Evolutionary conservation across 73 alveolate species (phyloP).

Genomic region (Symbiodinium natans): DNA sequence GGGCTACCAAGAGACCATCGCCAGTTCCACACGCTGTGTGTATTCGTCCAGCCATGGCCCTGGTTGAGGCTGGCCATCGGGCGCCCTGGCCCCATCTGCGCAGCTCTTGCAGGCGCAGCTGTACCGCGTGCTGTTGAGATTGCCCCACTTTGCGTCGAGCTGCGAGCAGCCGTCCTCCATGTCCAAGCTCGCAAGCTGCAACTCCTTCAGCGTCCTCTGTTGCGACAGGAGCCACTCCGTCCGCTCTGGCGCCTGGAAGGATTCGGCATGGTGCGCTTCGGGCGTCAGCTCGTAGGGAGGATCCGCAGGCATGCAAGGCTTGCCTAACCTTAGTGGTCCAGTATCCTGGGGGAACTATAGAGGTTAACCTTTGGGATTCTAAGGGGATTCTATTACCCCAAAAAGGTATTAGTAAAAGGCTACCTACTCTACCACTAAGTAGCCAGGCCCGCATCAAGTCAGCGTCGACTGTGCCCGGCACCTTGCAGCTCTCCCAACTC

Average conservation of each 20-base stretch:
- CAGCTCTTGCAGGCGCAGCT: background rate
- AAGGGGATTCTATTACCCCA: too few relatives aligned
- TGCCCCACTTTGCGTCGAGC: conserved; percentile 36
- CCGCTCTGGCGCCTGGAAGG: conserved; percentile 35
- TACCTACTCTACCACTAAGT: too few relatives aligned
- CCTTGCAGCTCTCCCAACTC: conserved; percentile 75
- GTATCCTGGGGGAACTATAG: too few relatives aligned
- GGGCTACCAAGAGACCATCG: conserved; percentile 1
- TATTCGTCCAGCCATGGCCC: conserved; percentile 86
- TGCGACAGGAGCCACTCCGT: conserved; percentile 17
- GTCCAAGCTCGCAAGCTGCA: conserved; percentile 52
- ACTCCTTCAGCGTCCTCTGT: conserved; percentile 4
- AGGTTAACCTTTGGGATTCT: too few relatives aligned
- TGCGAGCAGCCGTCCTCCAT: conserved; percentile 86
- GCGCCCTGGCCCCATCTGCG: background rate
- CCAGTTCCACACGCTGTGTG: conserved; percentile 81
- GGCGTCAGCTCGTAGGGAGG: conserved; percentile 73
- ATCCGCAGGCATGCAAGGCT: conserved; percentile 56
- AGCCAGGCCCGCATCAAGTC: conserved; percentile 40
- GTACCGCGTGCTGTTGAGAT: background rate
- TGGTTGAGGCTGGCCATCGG: background rate
- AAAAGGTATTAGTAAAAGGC: too few relatives aligned
- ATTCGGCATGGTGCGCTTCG: conserved; percentile 67
- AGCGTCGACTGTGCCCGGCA: conserved; percentile 29
- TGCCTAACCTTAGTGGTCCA: too few relatives aligned